These are phyloP conservation scores for Irpex sp. DNA, from an alignment of 1,284 basidiomycete genomes.

Conservation along the genomic window DNA sequence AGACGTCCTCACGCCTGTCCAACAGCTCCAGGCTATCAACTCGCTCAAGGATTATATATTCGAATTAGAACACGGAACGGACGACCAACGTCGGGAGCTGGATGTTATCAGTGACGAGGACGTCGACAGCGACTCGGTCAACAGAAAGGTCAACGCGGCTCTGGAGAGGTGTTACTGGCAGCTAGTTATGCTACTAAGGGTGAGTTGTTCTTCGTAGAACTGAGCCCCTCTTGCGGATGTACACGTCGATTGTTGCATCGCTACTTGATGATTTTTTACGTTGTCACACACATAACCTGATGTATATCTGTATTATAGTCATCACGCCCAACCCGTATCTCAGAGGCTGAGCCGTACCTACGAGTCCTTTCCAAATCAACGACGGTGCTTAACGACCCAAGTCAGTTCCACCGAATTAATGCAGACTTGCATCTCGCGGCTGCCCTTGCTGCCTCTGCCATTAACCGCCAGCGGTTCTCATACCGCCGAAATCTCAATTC, in stretches of 20 bases:
- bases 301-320: constrained; percentile 11
- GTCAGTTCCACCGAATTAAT: constrained; percentile 1
- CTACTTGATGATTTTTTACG: too few relatives aligned
- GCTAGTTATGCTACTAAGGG: constrained; percentile 21
- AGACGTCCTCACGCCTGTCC: constrained; percentile 17
- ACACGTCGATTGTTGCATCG: too few relatives aligned
- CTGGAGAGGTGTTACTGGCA: constrained; percentile 26
- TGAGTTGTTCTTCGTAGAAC: constrained; percentile 10
- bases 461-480: neutral
- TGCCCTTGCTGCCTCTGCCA: constrained; percentile 6
- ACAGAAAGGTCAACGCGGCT: constrained; percentile 16
- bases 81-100: constrained; percentile 19
- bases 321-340: constrained; percentile 18
- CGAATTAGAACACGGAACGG: constrained; percentile 20
- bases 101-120: constrained; percentile 20
- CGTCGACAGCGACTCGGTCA: constrained; percentile 15
- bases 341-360: constrained; percentile 19
- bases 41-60: constrained; percentile 17
- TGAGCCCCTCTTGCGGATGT: too few relatives aligned
- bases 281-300: neutral
- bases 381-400: neutral
- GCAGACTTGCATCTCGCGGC: constrained; percentile 11
- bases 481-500: neutral
- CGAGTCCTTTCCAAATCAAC: constrained; percentile 7
- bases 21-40: constrained; percentile 20